Conservation (phyloP, 257 asterid genomes). For the Solanum tarijense region DNA sequence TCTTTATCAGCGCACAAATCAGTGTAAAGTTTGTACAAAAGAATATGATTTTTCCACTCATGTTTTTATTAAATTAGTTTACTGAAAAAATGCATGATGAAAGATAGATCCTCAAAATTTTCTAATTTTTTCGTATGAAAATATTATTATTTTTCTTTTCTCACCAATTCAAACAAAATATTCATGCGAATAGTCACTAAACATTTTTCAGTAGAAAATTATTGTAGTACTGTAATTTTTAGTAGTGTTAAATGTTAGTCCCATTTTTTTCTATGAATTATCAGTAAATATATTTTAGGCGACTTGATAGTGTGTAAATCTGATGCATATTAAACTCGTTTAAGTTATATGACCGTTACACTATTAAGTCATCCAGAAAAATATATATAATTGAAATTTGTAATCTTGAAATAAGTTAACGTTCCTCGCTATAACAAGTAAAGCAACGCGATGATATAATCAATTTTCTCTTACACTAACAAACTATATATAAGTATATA, state of each 20-base stretch:
- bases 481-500: neutral
- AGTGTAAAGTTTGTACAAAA: too few species aligned
- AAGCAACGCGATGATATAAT: neutral
- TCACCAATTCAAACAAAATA: too few species aligned
- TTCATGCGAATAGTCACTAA: neutral
- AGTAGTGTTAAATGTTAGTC: too few species aligned
- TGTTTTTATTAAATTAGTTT: fast-evolving
- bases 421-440: neutral
- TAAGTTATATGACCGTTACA: neutral
- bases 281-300: neutral
- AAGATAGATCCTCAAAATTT: too few species aligned
- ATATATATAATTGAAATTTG: neutral
- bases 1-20: too few species aligned
- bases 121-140: too few species aligned
- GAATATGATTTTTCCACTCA: too few species aligned
- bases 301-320: neutral
- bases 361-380: neutral
- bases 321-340: neutral
- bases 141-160: neutral
- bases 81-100: too few species aligned
- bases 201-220: too few species aligned
- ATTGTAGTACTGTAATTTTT: too few species aligned
- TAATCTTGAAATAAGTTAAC: neutral
- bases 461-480: neutral
- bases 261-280: neutral